These are phyloP conservation scores for Cardiospermum halicacabum DNA, from an alignment of 345 rosid species.

Conservation along the genomic window DNA sequence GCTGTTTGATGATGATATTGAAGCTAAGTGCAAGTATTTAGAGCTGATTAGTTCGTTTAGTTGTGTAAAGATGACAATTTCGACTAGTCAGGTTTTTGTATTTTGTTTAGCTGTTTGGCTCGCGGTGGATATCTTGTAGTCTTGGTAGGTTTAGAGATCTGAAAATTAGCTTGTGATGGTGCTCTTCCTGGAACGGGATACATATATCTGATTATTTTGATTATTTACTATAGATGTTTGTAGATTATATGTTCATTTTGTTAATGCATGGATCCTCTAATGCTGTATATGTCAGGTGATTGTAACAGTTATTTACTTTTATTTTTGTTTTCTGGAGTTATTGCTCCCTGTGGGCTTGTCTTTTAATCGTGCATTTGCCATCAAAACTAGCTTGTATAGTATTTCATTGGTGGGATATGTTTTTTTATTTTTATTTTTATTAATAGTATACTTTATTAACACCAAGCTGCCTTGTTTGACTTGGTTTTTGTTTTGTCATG, in stretches of 20 bases:
- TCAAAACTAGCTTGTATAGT: neutral
- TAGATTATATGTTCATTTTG: neutral
- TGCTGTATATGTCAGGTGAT: neutral
- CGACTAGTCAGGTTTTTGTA: too few species aligned
- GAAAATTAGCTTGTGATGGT: neutral
- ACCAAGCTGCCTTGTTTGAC: conserved; percentile 1
- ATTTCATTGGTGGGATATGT: neutral
- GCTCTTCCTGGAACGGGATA: neutral
- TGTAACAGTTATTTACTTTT: neutral
- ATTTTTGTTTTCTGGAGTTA: neutral
- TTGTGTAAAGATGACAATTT: too few species aligned
- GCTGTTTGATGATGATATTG: neutral
- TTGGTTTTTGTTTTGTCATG: neutral
- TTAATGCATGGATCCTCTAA: neutral
- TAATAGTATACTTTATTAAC: neutral
- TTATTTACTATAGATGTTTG: neutral
- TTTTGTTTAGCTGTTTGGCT: too few species aligned
- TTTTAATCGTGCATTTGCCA: neutral
- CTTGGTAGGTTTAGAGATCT: neutral
- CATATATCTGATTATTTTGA: neutral
- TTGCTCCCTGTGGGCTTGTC: neutral
- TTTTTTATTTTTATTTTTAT: too few species aligned
- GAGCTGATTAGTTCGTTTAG: too few species aligned
- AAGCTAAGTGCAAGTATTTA: too few species aligned
- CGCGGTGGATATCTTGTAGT: neutral